phyloP scores from a whole-genome alignment of 306 rosid genomes.

The Biancaea sappan region DNA sequence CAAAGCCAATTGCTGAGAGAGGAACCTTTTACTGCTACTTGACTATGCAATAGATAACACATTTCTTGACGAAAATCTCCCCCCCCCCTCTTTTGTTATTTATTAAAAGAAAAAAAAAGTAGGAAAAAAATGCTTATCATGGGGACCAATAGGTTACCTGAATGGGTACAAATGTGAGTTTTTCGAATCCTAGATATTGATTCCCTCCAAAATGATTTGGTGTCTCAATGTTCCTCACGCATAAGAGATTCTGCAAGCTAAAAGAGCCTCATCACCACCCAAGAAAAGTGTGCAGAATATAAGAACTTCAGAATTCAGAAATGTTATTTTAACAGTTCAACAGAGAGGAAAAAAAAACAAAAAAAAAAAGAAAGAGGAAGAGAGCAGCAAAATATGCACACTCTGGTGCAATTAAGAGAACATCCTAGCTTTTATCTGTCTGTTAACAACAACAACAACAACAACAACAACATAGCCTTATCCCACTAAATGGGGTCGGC shows the following conservation, averaged over 20 bases:
- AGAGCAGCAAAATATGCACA: neutral
- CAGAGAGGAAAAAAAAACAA: too few relatives aligned
- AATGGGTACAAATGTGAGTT: slow-evolving; percentile 86
- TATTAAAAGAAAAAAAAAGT: neutral
- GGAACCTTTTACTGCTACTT: slow-evolving; percentile 9
- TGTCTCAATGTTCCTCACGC: slow-evolving; percentile 63
- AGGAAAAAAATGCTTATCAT: neutral
- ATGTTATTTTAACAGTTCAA: slow-evolving; percentile 20
- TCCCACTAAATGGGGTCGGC: too few relatives aligned
- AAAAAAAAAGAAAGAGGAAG: slow-evolving; percentile 1
- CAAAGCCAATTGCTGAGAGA: neutral
- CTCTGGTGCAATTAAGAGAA: slow-evolving; percentile 6
- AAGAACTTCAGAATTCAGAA: slow-evolving; percentile 7
- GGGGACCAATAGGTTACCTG: slow-evolving; percentile 58
- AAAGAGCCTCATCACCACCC: slow-evolving; percentile 35
- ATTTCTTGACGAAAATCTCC: slow-evolving; percentile 18
- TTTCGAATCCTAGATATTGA: slow-evolving; percentile 83
- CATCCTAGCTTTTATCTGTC: slow-evolving; percentile 18
- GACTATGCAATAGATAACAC: slow-evolving; percentile 19
- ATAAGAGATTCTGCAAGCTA: slow-evolving; percentile 78
- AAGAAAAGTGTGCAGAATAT: neutral
- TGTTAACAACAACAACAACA: too few relatives aligned
- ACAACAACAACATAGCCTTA: too few relatives aligned
- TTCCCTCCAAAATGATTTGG: slow-evolving; percentile 87
- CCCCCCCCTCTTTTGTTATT: too few relatives aligned